Percentiles rank a stretch among this genome's conserved stretches.
These are phyloP conservation scores for Syzygium oleosum DNA, from an alignment of 345 rosid genomes.

Conservation along the genomic window DNA sequence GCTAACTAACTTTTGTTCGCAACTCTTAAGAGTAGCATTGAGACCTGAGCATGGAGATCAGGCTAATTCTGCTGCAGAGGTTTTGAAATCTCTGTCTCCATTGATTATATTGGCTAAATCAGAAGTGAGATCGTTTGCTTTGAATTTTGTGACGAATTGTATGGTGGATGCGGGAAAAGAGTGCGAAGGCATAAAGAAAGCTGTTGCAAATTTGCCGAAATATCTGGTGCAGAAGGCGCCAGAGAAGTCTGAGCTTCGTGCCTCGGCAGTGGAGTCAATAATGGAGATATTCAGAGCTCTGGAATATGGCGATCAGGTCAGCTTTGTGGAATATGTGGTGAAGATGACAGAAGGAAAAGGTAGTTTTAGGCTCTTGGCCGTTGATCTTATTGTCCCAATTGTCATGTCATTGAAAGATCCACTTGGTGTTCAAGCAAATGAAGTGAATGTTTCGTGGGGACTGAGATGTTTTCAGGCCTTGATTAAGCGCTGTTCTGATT, in stretches of 20 bases:
- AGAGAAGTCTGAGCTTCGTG: slow-evolving; percentile 86
- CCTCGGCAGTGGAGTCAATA: slow-evolving; percentile 70
- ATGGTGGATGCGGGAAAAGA: slow-evolving; percentile 25
- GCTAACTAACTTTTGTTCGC: slow-evolving; percentile 43
- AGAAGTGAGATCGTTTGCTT: slow-evolving; percentile 57
- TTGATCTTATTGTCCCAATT: slow-evolving; percentile 62
- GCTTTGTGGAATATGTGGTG: slow-evolving; percentile 42
- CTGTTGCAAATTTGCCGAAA: slow-evolving; percentile 53
- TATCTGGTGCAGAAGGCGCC: slow-evolving; percentile 72
- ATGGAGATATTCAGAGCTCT: slow-evolving; percentile 55
- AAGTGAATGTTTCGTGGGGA: slow-evolving; percentile 39
- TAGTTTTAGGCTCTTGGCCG: slow-evolving; percentile 60
- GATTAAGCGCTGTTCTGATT: slow-evolving; percentile 63
- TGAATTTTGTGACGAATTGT: slow-evolving; percentile 40
- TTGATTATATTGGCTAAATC: slow-evolving; percentile 54
- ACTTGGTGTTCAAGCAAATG: slow-evolving; percentile 21
- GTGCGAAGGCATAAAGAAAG: slow-evolving; percentile 38
- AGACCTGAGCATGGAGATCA: slow-evolving; percentile 59
- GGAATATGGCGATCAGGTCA: slow-evolving; percentile 46
- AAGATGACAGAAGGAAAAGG: slow-evolving; percentile 70
- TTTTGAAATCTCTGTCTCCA: slow-evolving; percentile 57
- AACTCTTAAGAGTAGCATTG: slow-evolving; percentile 39
- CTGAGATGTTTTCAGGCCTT: slow-evolving; percentile 53
- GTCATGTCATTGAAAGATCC: slow-evolving; percentile 44
- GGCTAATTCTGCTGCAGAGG: slow-evolving; percentile 53